These are phyloP conservation scores for Scleroderma bovista DNA, from an alignment of 768 basidiomycete genomes.

Conservation along the genomic window DNA sequence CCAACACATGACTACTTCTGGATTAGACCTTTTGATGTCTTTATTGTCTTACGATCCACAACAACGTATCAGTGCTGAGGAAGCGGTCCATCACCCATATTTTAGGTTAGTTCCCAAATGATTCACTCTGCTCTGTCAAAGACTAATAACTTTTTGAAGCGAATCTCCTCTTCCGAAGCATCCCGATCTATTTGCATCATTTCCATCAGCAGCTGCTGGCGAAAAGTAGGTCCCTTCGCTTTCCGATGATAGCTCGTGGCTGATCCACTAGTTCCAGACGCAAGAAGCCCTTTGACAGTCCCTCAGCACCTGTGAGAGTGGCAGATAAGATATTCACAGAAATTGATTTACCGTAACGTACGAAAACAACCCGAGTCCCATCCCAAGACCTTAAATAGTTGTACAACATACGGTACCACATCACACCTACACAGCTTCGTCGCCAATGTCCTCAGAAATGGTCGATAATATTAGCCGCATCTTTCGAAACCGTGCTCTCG, in stretches of 20 bases:
- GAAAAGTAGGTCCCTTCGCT: constrained; percentile 62
- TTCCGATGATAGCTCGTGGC: neutral
- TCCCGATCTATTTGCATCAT: constrained; percentile 91
- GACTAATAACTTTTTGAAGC: constrained; percentile 33
- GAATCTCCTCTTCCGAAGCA: constrained; percentile 96
- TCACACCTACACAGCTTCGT: constrained; percentile 5
- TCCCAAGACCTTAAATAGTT: neutral
- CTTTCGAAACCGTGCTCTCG: constrained; percentile 56
- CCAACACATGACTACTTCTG: constrained; percentile 74
- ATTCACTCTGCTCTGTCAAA: neutral
- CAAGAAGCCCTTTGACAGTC: constrained; percentile 72
- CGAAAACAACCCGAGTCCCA: too few species aligned
- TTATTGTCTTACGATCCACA: constrained; percentile 88
- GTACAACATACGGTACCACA: neutral
- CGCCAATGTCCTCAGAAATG: constrained; percentile 17
- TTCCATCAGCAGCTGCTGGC: constrained; percentile 93
- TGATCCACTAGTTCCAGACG: constrained; percentile 41
- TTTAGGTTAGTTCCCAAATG: constrained; percentile 54
- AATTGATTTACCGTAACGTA: constrained; percentile 43
- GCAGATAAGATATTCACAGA: constrained; percentile 65
- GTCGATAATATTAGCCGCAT: constrained; percentile 51
- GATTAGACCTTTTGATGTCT: constrained; percentile 77
- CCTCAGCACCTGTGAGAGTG: constrained; percentile 70
- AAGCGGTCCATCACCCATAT: constrained; percentile 87
- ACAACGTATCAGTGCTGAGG: constrained; percentile 79